Evolutionary conservation across 805 yeast genomes (phyloP).

Genomic region (Sungouiozyma intestinalis): DNA sequence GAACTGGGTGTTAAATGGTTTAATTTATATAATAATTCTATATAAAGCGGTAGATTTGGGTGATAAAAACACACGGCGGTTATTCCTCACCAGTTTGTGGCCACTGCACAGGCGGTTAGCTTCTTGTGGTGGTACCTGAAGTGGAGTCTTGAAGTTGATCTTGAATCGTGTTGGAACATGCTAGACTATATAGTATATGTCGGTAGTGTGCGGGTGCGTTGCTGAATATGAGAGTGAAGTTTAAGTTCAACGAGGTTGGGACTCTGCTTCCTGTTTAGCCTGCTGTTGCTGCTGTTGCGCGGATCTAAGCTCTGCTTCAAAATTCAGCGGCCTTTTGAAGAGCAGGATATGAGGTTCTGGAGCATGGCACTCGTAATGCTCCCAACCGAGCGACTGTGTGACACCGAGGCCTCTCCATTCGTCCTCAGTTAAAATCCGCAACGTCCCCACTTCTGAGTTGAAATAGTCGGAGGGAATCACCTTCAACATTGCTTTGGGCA

Average conservation of each 20-base stretch:
- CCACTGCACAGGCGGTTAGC: background rate
- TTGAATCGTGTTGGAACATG: background rate
- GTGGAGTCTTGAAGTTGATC: background rate
- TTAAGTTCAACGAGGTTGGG: slow-evolving; percentile 3
- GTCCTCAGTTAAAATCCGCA: slow-evolving; percentile 82
- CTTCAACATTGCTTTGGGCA: slow-evolving; percentile 92
- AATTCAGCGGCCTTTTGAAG: slow-evolving; percentile 63
- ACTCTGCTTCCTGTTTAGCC: slow-evolving; percentile 12
- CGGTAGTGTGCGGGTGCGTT: slow-evolving; percentile 1
- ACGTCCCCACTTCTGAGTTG: slow-evolving; percentile 85
- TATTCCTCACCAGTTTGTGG: background rate
- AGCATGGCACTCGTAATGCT: slow-evolving; percentile 93
- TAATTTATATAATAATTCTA: background rate
- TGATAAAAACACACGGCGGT: background rate
- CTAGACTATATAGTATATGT: background rate
- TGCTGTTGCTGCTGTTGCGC: slow-evolving; percentile 21
- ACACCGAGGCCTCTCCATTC: slow-evolving; percentile 99
- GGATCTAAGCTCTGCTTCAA: slow-evolving; percentile 32
- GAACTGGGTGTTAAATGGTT: background rate
- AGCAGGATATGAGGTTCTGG: slow-evolving; percentile 96
- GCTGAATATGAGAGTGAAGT: slow-evolving; percentile 6
- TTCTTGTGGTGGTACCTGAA: background rate
- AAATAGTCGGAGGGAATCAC: slow-evolving; percentile 91
- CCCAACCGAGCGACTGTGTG: slow-evolving; percentile 97
- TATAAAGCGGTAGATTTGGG: background rate